These are phyloP conservation scores for Dothideomycetes sp. DNA, from an alignment of 2,329 filamentous ascomycete genomes.

Conservation along the genomic window DNA sequence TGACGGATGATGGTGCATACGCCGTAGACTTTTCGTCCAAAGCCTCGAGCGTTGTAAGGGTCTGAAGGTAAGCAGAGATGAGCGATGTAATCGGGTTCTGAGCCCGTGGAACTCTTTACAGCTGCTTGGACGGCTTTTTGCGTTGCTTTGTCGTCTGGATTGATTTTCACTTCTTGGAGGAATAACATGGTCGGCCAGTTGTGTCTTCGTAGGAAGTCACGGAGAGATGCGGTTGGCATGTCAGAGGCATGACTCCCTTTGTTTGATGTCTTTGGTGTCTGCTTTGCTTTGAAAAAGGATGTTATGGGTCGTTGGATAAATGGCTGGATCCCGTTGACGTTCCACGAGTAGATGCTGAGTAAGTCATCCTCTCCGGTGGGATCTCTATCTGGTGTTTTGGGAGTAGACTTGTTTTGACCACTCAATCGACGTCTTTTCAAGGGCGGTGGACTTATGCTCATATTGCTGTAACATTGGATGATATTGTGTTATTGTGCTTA, in stretches of 20 bases:
- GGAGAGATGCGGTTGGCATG: constrained; percentile 25
- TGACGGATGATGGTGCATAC: constrained; percentile 41
- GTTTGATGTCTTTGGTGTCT: constrained; percentile 11
- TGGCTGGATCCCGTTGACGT: constrained; percentile 39
- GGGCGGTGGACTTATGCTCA: constrained; percentile 25
- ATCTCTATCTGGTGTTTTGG: neutral
- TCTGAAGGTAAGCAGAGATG: constrained; percentile 42
- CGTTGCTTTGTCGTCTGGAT: constrained; percentile 29
- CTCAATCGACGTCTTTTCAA: constrained; percentile 20
- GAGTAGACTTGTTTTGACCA: neutral
- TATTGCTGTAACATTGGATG: neutral
- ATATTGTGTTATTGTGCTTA: no score
- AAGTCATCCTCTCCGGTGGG: neutral
- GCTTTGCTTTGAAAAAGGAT: constrained; percentile 27
- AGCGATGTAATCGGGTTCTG: constrained; percentile 33
- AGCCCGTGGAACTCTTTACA: constrained; percentile 21
- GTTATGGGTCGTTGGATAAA: constrained; percentile 35
- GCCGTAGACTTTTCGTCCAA: constrained; percentile 44
- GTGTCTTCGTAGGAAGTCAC: constrained; percentile 37
- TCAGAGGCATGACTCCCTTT: neutral
- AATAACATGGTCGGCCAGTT: constrained; percentile 37
- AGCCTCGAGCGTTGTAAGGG: constrained; percentile 41
- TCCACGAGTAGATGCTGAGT: constrained; percentile 39
- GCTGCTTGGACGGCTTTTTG: constrained; percentile 32
- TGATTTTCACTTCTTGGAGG: constrained; percentile 44